Conservation (phyloP, 2,329 filamentous ascomycete genomes). For the Trichoderma polysporum region DNA sequence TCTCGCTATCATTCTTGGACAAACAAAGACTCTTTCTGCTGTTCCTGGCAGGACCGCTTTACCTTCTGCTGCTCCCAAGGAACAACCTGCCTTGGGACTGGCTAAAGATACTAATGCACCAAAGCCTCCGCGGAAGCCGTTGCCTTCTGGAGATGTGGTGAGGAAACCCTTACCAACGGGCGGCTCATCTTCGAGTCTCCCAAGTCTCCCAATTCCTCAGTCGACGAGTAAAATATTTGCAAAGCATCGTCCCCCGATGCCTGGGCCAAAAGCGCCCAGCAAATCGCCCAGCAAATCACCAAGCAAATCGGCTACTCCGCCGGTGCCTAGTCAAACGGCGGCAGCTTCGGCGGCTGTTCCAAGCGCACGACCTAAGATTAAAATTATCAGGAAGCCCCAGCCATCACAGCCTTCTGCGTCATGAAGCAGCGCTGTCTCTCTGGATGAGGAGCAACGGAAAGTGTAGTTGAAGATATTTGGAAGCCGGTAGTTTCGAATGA, state of each 20-base stretch:
- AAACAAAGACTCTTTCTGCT: conserved; percentile 25
- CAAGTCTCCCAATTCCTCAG: conserved; percentile 28
- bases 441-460: neutral
- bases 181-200: conserved; percentile 28
- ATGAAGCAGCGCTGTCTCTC: neutral
- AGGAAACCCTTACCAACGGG: conserved; percentile 39
- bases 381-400: conserved; percentile 39
- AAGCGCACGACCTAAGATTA: conserved; percentile 37
- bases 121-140: conserved; percentile 39
- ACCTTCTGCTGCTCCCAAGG: conserved; percentile 33
- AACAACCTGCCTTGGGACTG: conserved; percentile 26
- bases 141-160: conserved; percentile 15
- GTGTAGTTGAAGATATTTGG: neutral
- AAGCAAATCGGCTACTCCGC: conserved; percentile 28
- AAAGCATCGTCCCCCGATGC: conserved; percentile 26
- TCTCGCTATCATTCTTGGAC: conserved; percentile 37
- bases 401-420: conserved; percentile 17
- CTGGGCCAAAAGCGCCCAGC: conserved; percentile 21
- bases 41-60: conserved; percentile 34
- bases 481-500: neutral
- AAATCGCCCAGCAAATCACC: conserved; percentile 23
- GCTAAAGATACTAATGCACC: conserved; percentile 34
- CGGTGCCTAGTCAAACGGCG: conserved; percentile 18
- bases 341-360: conserved; percentile 28
- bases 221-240: conserved; percentile 31